These are phyloP conservation scores for Veloboletus limbatus DNA, from an alignment of 1,284 basidiomycete species.

Conservation along the genomic window DNA sequence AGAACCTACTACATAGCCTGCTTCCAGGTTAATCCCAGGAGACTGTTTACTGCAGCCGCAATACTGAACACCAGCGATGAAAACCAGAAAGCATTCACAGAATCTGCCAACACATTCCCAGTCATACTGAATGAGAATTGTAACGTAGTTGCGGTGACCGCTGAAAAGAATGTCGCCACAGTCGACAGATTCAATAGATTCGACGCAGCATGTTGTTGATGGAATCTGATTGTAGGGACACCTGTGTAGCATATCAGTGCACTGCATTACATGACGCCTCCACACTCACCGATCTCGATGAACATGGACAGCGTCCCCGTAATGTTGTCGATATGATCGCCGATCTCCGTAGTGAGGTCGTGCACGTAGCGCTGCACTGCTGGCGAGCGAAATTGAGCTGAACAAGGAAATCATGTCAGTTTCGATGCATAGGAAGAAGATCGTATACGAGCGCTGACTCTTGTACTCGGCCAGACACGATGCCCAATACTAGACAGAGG, in stretches of 20 bases:
- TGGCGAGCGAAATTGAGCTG: slow-evolving; percentile 51
- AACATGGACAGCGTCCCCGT: slow-evolving; percentile 49
- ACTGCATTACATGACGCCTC: slow-evolving; percentile 17
- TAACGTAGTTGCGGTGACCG: slow-evolving; percentile 54
- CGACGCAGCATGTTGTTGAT: slow-evolving; percentile 52
- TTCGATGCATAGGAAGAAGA: neutral
- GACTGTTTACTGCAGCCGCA: slow-evolving; percentile 57
- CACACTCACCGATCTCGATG: slow-evolving; percentile 50
- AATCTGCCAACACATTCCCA: slow-evolving; percentile 35
- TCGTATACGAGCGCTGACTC: slow-evolving; percentile 22
- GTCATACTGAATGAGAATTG: slow-evolving; percentile 45
- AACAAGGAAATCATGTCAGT: slow-evolving; percentile 15
- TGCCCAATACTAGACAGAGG: slow-evolving; percentile 31
- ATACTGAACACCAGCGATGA: slow-evolving; percentile 61
- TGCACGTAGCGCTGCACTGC: slow-evolving; percentile 56
- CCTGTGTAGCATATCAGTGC: slow-evolving; percentile 38
- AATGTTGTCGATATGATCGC: slow-evolving; percentile 55
- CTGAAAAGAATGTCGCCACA: slow-evolving; percentile 61
- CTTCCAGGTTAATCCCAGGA: slow-evolving; percentile 57
- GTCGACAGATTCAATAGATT: slow-evolving; percentile 55
- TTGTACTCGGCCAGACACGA: slow-evolving; percentile 36
- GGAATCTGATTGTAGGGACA: slow-evolving; percentile 59
- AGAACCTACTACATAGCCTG: slow-evolving; percentile 57
- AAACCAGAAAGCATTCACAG: slow-evolving; percentile 61
- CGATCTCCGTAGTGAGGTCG: slow-evolving; percentile 51